phyloP scores from a whole-genome alignment of 2,329 filamentous ascomycete genomes.

The Colletotrichum incanum region DNA sequence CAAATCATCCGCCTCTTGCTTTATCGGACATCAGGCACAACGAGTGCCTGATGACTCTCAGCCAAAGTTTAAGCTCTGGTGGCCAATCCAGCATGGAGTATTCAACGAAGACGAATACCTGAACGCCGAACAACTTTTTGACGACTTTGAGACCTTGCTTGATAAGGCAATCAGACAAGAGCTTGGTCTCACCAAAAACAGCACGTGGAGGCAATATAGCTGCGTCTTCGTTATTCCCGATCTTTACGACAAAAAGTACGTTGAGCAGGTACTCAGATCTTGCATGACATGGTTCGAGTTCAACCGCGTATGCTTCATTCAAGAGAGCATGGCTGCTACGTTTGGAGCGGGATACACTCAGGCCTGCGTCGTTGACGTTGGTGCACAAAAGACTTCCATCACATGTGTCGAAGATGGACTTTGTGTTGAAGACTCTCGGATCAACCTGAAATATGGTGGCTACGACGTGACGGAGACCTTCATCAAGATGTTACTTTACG shows the following conservation, averaged over 20 bases:
- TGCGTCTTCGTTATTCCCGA: conserved; percentile 98
- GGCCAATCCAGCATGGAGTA: conserved; percentile 90
- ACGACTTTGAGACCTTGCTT: conserved; percentile 89
- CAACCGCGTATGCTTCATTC: conserved; percentile 90
- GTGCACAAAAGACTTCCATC: conserved; percentile 96
- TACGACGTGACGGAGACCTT: conserved; percentile 95
- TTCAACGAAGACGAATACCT: conserved; percentile 92
- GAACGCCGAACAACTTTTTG: conserved; percentile 83
- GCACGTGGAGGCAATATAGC: conserved; percentile 90
- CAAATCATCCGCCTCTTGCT: conserved; percentile 73
- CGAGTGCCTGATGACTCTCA: conserved; percentile 91
- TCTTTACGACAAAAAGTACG: conserved; percentile 94
- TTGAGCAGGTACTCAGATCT: conserved; percentile 87
- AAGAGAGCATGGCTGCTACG: conserved; percentile 94
- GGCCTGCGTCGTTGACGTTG: conserved; percentile 95
- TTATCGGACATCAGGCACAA: conserved; percentile 86
- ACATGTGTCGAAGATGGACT: conserved; percentile 98
- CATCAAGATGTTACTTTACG: conserved; percentile 97
- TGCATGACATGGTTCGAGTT: conserved; percentile 93
- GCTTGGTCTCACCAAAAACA: conserved; percentile 82
- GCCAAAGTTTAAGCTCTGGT: conserved; percentile 92
- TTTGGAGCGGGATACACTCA: conserved; percentile 96
- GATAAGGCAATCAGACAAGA: conserved; percentile 91
- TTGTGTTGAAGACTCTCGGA: conserved; percentile 91
- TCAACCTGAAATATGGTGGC: conserved; percentile 96